phyloP scores from a whole-genome alignment of 805 yeast genomes.

The Clavispora carvajalis region DNA sequence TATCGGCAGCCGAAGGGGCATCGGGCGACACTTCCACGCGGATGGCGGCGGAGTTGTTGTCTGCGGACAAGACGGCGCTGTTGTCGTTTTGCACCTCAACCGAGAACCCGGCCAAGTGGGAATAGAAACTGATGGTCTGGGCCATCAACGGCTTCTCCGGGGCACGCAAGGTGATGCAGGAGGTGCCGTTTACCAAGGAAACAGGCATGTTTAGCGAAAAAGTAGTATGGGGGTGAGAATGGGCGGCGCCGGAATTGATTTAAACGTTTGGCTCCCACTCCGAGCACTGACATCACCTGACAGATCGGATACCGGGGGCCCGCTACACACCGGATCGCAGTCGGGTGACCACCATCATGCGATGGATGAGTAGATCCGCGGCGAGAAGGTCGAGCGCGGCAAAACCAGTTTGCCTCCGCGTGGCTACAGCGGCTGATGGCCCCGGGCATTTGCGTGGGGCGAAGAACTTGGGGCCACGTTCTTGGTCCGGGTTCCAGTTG shows the following conservation, averaged over 20 bases:
- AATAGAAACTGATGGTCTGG: slow-evolving; percentile 54
- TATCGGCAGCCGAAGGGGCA: slow-evolving; percentile 14
- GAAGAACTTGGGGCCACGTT: too few species aligned
- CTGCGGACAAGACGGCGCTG: slow-evolving; percentile 18
- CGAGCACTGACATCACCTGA: slow-evolving; percentile 13
- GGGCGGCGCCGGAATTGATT: neutral
- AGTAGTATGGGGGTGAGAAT: neutral
- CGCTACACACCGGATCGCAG: slow-evolving; percentile 1
- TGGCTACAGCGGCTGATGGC: too few species aligned
- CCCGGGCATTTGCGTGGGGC: too few species aligned
- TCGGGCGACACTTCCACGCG: slow-evolving; percentile 15
- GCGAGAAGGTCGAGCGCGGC: neutral
- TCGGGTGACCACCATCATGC: slow-evolving; percentile 1
- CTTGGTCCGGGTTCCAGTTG: too few species aligned
- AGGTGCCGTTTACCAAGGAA: slow-evolving; percentile 52
- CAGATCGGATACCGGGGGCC: slow-evolving; percentile 4
- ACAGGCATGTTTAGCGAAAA: slow-evolving; percentile 9
- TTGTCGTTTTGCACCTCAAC: slow-evolving; percentile 18
- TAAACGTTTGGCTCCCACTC: slow-evolving; percentile 1
- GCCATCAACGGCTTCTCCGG: slow-evolving; percentile 39
- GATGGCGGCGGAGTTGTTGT: slow-evolving; percentile 19
- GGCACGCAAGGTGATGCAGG: slow-evolving; percentile 51
- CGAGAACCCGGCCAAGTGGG: slow-evolving; percentile 33
- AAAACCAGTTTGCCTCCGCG: too few species aligned
- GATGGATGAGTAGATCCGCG: neutral